Evolutionary conservation across 1,284 basidiomycete species (phyloP).

Genomic region (Ustilago sp.): DNA sequence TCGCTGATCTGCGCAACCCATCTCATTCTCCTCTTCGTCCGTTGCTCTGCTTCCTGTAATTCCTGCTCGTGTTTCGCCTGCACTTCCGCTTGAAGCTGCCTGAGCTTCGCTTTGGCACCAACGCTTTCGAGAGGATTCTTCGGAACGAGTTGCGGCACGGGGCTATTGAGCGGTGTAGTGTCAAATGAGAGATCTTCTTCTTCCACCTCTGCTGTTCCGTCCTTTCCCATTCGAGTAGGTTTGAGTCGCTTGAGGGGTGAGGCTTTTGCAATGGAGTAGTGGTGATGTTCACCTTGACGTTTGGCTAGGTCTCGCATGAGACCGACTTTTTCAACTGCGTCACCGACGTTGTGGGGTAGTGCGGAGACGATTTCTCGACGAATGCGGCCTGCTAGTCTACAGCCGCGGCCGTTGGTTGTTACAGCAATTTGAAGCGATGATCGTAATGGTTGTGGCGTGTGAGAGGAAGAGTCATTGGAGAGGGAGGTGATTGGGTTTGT

Average conservation of each 20-base stretch:
- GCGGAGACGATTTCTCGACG: slow-evolving; percentile 83
- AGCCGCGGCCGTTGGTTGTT: slow-evolving; percentile 91
- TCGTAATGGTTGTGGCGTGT: neutral
- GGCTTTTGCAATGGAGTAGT: neutral
- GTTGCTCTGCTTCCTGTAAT: slow-evolving; percentile 43
- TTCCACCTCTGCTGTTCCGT: slow-evolving; percentile 48
- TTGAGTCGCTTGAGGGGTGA: slow-evolving; percentile 29
- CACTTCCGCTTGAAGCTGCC: slow-evolving; percentile 22
- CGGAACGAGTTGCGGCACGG: slow-evolving; percentile 76
- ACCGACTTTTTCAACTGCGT: slow-evolving; percentile 82
- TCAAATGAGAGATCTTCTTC: slow-evolving; percentile 63
- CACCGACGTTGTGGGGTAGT: slow-evolving; percentile 80
- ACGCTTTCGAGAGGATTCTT: slow-evolving; percentile 33
- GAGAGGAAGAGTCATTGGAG: neutral
- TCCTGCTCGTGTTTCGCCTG: slow-evolving; percentile 29
- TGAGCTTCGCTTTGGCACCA: slow-evolving; percentile 4
- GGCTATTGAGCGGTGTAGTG: slow-evolving; percentile 76
- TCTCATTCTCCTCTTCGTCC: slow-evolving; percentile 67
- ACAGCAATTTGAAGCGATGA: slow-evolving; percentile 84
- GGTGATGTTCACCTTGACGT: slow-evolving; percentile 49
- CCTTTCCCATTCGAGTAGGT: slow-evolving; percentile 9
- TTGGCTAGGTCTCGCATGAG: slow-evolving; percentile 78
- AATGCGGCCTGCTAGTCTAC: slow-evolving; percentile 83
- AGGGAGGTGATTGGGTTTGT: slow-evolving; percentile 9
- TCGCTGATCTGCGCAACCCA: slow-evolving; percentile 72